Evolutionary conservation across 176 grass and related monocot species (phyloP).

Genomic region (Cymbopogon citratus): DNA sequence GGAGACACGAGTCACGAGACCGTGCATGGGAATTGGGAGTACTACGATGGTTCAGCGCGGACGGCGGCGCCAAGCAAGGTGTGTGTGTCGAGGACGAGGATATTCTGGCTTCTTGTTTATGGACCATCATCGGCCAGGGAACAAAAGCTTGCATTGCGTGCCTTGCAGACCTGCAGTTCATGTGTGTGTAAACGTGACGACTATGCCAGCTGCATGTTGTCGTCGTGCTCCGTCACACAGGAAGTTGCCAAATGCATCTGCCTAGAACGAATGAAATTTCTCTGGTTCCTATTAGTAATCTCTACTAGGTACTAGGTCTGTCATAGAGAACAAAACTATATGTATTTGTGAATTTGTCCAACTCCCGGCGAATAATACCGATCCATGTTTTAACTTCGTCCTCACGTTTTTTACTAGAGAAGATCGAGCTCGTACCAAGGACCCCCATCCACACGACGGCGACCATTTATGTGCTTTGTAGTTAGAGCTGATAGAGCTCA

Average conservation of each 20-base stretch:
- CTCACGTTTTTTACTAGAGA: not conserved
- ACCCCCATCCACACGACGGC: not conserved
- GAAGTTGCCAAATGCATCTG: slow-evolving; percentile 12
- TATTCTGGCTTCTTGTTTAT: slow-evolving; percentile 20
- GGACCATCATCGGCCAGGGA: not conserved
- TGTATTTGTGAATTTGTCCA: too few species aligned
- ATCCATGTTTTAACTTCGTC: not conserved
- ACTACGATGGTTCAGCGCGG: slow-evolving; percentile 8
- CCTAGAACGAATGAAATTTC: not conserved
- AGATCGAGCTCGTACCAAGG: not conserved
- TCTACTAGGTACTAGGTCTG: too few species aligned
- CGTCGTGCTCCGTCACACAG: not conserved
- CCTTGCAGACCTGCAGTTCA: not conserved
- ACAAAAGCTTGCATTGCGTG: not conserved
- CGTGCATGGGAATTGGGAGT: not conserved
- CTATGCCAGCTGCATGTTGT: not conserved
- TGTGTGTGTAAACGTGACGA: not conserved
- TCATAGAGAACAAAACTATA: not conserved
- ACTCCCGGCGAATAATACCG: too few species aligned
- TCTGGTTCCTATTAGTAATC: not conserved
- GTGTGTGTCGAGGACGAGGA: slow-evolving; percentile 19
- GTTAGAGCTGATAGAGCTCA: not conserved
- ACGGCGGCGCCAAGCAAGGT: slow-evolving; percentile 24
- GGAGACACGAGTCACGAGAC: not conserved
- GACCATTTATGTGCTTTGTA: not conserved